Evolutionary conservation across 2,329 filamentous ascomycete genomes (phyloP), one percentile per base, ranked within the genome.

Genomic region (Aspergillus novoparasiticus): DNA sequence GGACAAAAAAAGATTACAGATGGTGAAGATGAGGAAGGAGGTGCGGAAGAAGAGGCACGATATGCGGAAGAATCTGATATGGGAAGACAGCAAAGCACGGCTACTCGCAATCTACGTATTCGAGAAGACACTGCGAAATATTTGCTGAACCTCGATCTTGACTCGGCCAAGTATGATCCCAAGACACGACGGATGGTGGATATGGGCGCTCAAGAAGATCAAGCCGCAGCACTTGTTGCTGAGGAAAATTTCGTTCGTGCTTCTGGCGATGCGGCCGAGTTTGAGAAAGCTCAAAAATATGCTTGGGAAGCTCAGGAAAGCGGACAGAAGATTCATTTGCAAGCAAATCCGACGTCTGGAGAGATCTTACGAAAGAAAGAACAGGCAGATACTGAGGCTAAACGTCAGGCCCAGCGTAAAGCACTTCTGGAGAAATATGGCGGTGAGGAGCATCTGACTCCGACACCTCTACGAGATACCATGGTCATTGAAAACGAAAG

Each of bases 111-210:
- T 74, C 84, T 99, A 62, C 88, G 95, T 66, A 88, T 99, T 76
- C 87, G 95, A 76, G 95, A 99, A 80, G 95, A 99, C 76, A 99
- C 95, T 0, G 95, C 95, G 26, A 98, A 97, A 74, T 99, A 99
- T 75, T 84, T 99, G 3, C 83, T 97, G 10, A 98, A 98, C 74
- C 86, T 99, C 32, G 95, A 99, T 74, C 85, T 97, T 3, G 95
- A 99, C 73, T 97, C 94, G 1, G 95, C 96, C 1, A 96, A 96
- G 77, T 99, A 99, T 79, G 94, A 99, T 73, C 95, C 95, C 0
- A 99, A 99, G 76, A 97, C 94, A 14, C 87, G 95, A 71, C 90
- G 91, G 10, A 92, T 99, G 84, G 90, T 96, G 26, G 92, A 96
- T 73, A 89, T 87, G 66, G 93, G 93, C 55, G 93, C 91, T 8